These are phyloP conservation scores for Colletotrichum siamense DNA, from an alignment of 2,329 filamentous ascomycete species.

Conservation along the genomic window DNA sequence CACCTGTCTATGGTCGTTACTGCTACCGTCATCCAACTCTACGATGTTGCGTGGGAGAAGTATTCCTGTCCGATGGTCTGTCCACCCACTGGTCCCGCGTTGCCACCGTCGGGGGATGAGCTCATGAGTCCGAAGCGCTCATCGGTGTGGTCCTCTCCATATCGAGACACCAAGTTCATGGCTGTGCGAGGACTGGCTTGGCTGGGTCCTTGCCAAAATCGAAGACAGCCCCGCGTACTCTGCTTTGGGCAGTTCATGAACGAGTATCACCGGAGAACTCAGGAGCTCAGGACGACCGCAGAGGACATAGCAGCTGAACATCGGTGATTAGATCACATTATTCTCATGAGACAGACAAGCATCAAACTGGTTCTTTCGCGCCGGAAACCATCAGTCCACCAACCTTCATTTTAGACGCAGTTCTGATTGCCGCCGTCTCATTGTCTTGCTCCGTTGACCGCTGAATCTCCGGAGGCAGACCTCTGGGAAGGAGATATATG, in stretches of 20 bases:
- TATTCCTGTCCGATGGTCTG: neutral
- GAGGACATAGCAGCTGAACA: rapidly evolving
- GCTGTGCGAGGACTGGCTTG: neutral
- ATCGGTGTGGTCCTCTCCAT: neutral
- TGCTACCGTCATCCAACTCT: neutral
- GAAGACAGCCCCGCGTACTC: neutral
- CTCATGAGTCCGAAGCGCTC: neutral
- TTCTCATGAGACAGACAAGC: neutral
- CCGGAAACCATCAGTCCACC: neutral
- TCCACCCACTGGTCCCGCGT: neutral
- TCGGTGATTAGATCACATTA: neutral
- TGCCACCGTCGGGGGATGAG: neutral
- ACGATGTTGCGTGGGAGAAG: neutral
- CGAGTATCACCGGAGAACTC: neutral
- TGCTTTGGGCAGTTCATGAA: neutral
- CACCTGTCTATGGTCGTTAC: neutral
- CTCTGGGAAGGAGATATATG: neutral
- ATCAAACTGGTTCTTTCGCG: neutral
- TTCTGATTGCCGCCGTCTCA: neutral
- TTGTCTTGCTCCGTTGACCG: neutral
- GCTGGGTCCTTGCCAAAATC: neutral
- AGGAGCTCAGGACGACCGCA: neutral
- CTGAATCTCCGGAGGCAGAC: neutral
- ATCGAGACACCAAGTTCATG: neutral
- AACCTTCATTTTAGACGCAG: neutral